Base-by-base conservation (phyloP, 1,139 yeast genomes). In the Meyerozyma athensensis region DNA sequence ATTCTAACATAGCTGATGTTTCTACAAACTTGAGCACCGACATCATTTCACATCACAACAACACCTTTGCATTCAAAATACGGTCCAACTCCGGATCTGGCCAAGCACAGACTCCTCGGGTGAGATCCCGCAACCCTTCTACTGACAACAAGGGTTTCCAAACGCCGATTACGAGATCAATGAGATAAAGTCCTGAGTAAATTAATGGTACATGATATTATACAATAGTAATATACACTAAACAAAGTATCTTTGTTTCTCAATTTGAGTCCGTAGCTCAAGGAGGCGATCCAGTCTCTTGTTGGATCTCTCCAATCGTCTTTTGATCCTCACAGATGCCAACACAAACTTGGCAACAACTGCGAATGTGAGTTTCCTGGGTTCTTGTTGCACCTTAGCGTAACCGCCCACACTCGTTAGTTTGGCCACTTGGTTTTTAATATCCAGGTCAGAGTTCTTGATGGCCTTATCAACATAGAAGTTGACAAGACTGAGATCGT, bases 401-500 rank as follows among this genome's bases (percentile, higher is more conserved):
- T 13, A 6, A 10, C 19, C 18, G 7, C 19, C 16, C 7, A n/a
- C 19, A 8, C 31, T 14, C 13, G 13, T 14, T 10, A 26, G 31
- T 45, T 68, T 67, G 30, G 59, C 57, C 38, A 76, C 55, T 42
- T 72, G 79, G 33, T 63, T 58, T 26, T 61, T 59, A 33, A 73
- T 52, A 36, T 59, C 50, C 3, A 59, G 53, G 40, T 68, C 68
- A 10, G 76, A 69, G 36, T 67, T 64, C 39, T 65, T 67, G 33
- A 79, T 65, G 17, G 79, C 68, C 34, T 64, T 54, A 37, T 68
- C 56, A 42, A 75, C 65, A 49, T 70, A 79, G 10, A 63, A 52
- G 45, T 78, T 74, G 68, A 78, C 68, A 47, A 74, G 64, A 42
- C 63, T 66, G 43, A 79, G 65, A 49, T 81, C 86, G 30, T 63